Evolutionary conservation across 805 yeast genomes (phyloP).

Genomic region (Groenewaldozyma tartarivorans): DNA sequence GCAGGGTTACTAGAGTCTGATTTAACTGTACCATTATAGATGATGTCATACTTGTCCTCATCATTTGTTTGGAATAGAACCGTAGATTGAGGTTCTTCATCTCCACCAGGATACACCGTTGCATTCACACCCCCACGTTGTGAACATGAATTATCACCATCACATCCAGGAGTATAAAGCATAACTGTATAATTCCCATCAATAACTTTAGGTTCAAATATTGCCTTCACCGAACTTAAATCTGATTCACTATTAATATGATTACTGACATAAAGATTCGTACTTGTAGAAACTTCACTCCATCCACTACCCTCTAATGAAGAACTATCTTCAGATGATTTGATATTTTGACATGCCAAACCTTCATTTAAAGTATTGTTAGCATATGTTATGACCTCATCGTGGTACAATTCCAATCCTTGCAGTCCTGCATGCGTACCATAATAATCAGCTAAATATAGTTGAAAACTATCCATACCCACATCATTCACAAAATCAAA

Average conservation of each 20-base stretch:
- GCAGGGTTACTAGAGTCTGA: constrained; percentile 32
- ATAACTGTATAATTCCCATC: constrained; percentile 68
- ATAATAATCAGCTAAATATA: constrained; percentile 57
- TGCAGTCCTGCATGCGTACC: constrained; percentile 61
- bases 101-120: constrained; percentile 41
- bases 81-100: constrained; percentile 33
- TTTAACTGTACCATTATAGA: constrained; percentile 62
- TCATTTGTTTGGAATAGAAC: constrained; percentile 73
- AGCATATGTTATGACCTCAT: constrained; percentile 52
- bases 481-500: constrained; percentile 69
- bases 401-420: constrained; percentile 64
- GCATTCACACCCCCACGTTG: constrained; percentile 73
- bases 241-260: constrained; percentile 23
- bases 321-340: constrained; percentile 25
- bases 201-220: constrained; percentile 49
- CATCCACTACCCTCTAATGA: constrained; percentile 25
- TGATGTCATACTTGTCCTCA: constrained; percentile 66
- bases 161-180: constrained; percentile 84
- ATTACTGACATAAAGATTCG: constrained; percentile 21
- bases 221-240: constrained; percentile 31
- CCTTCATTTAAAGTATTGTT: constrained; percentile 57
- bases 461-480: constrained; percentile 47
- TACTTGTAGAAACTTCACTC: constrained; percentile 12
- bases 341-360: constrained; percentile 44
- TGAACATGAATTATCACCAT: constrained; percentile 53